phyloP scores from a whole-genome alignment of 1,284 basidiomycete species.

The Coriolopsis trogii region DNA sequence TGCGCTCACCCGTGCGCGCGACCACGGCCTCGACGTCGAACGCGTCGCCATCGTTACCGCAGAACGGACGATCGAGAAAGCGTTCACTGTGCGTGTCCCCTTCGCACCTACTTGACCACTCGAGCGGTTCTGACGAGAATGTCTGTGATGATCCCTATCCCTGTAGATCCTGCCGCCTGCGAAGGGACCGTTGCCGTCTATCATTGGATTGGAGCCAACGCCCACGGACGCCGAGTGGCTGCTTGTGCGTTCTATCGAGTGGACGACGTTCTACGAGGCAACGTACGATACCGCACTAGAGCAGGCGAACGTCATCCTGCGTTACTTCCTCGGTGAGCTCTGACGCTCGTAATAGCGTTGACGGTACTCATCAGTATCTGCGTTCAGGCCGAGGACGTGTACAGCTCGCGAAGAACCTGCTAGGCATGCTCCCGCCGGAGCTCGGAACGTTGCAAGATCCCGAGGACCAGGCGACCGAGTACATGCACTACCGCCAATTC shows the following conservation, averaged over 20 bases:
- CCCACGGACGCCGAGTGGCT: slow-evolving; percentile 63
- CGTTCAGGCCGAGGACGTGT: slow-evolving; percentile 71
- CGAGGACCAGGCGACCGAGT: slow-evolving; percentile 69
- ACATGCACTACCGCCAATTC: slow-evolving; percentile 74
- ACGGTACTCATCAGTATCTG: no score
- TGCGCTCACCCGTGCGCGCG: slow-evolving; percentile 77
- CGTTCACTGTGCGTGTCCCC: slow-evolving; percentile 60
- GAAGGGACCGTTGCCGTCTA: slow-evolving; percentile 63
- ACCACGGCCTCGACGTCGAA: slow-evolving; percentile 84
- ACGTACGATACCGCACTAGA: slow-evolving; percentile 82
- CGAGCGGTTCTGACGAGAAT: no score
- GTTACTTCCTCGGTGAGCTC: slow-evolving; percentile 92
- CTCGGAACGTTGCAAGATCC: slow-evolving; percentile 60
- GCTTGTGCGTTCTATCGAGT: slow-evolving; percentile 89
- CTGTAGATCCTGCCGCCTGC: slow-evolving; percentile 53
- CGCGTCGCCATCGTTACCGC: slow-evolving; percentile 85
- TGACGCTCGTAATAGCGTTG: no score
- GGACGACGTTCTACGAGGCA: slow-evolving; percentile 82
- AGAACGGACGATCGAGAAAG: slow-evolving; percentile 74
- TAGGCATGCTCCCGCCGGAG: slow-evolving; percentile 68
- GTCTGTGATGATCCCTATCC: no score
- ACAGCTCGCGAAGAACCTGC: slow-evolving; percentile 66
- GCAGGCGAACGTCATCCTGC: slow-evolving; percentile 83
- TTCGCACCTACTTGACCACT: no score
- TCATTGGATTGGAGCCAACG: slow-evolving; percentile 53